Evolutionary conservation across 176 grass and related monocot genomes (phyloP), one percentile per base, ranked within the genome.

Genomic region (Otatea glauca): DNA sequence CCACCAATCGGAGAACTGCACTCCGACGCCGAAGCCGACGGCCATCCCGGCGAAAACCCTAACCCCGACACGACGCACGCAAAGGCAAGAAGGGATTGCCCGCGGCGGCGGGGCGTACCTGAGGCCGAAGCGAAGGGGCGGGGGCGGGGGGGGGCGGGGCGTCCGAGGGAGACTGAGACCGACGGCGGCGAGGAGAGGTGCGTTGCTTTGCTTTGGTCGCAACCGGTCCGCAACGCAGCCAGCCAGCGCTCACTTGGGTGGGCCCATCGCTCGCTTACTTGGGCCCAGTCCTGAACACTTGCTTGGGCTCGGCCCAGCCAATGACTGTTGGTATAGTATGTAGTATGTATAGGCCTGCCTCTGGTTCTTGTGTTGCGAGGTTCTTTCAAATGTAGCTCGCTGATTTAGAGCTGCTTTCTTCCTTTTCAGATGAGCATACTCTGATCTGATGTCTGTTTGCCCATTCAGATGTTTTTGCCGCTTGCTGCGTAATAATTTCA

Each of bases 371-470:
- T 29, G 29, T 29, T 29, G 29, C 29, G 0, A 0, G 29, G 29
- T 29, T 29, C 29, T 29, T 29, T 81, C 27, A 35, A 48, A 72
- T 44, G 49, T 54, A 77, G 15, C 65, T 77, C 15, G 35, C 78
- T 82, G 72, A 77, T 90, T 82, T 64, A 86, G 43, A 71, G 44
- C 78, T 82, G 77, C 83, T 65, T 82, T 90, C 38, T 86, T 90
- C 24, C 88, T 86, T 77, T 86, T 77, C 72, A 90, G 20, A 90
- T 77, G 55, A 86, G 78, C 72, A 82, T 72, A 48, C 25, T 86
- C 65, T 48, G 45, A 70, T 86, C 65, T 48, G 45, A 70, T 81
- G 65, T 74, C 88, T 86, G 2, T 86, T 77, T 72, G 65, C 67
- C 51, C 25, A 86, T 64, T 81, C 37, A 38, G 88, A 90, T 71